A percentile compares a stretch with the other conserved stretches of the same genome.
These are phyloP conservation scores for Hortiboletus campestris DNA, from an alignment of 768 basidiomycete species.

Conservation along the genomic window DNA sequence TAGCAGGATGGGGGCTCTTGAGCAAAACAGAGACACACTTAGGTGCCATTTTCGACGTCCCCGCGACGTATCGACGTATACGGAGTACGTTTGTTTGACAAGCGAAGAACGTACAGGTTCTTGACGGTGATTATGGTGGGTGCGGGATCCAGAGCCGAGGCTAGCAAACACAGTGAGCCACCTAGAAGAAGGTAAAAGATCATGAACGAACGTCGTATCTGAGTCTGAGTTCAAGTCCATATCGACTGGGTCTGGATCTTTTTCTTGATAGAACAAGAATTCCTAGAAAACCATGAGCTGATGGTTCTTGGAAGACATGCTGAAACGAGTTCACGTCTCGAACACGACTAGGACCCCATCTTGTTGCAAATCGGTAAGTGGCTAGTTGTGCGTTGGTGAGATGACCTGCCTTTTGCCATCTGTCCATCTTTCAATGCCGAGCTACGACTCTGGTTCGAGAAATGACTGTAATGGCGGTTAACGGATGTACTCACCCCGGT, in stretches of 20 bases:
- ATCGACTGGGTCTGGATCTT: conserved; percentile 50
- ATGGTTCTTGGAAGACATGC: neutral
- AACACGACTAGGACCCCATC: conserved; percentile 79
- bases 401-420: conserved; percentile 52
- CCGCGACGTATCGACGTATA: conserved; percentile 61
- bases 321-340: conserved; percentile 54
- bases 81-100: conserved; percentile 80
- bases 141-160: conserved; percentile 31
- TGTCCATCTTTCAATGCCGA: conserved; percentile 81
- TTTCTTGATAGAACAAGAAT: conserved; percentile 76
- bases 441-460: conserved; percentile 34
- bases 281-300: conserved; percentile 44
- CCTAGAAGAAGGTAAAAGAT: neutral
- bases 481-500: conserved; percentile 50
- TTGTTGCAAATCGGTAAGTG: conserved; percentile 17
- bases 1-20: neutral
- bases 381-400: neutral
- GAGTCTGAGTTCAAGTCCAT: conserved; percentile 50
- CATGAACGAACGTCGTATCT: conserved; percentile 43
- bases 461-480: neutral
- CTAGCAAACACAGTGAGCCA: conserved; percentile 19
- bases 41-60: conserved; percentile 83
- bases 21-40: conserved; percentile 44
- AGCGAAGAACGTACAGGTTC: conserved; percentile 47
- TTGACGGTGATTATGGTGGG: conserved; percentile 23